These are phyloP conservation scores for Xenosphaeropsis pyriputrescens DNA, from an alignment of 2,329 filamentous ascomycete genomes.

Conservation along the genomic window DNA sequence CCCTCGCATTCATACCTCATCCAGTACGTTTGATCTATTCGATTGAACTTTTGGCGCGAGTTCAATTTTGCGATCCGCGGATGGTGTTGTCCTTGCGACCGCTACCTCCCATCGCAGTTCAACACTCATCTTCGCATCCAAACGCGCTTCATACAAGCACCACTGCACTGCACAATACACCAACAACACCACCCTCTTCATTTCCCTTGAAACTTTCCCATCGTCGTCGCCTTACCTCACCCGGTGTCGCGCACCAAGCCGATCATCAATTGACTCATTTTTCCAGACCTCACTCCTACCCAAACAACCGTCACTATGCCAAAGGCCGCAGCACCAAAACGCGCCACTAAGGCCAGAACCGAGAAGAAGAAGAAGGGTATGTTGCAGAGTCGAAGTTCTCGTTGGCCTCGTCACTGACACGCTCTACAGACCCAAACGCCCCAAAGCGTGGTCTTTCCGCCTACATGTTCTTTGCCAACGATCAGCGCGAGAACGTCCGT, in stretches of 20 bases:
- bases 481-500: constrained; percentile 94
- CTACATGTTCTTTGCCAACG: constrained; percentile 99
- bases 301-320: constrained; percentile 41
- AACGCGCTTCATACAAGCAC: too few relatives aligned
- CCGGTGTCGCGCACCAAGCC: not conserved
- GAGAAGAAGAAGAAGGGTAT: constrained; percentile 63
- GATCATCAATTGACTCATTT: constrained; percentile 3
- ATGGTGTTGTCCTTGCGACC: too few relatives aligned
- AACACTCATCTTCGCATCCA: too few relatives aligned
- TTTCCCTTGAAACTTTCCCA: not conserved
- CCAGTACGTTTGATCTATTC: too few relatives aligned
- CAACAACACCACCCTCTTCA: not conserved
- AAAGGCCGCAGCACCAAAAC: constrained; percentile 47
- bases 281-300: constrained; percentile 1
- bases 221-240: not conserved
- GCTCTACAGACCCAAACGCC: constrained; percentile 71
- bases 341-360: constrained; percentile 41
- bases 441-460: constrained; percentile 98
- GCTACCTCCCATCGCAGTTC: too few relatives aligned
- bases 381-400: constrained; percentile 6
- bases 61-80: too few relatives aligned
- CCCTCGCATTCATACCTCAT: too few relatives aligned
- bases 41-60: too few relatives aligned
- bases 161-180: not conserved
- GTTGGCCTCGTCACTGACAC: constrained; percentile 4